Conservation (phyloP, 208 protist genomes). For the Acanthamoeba polyphaga region DNA sequence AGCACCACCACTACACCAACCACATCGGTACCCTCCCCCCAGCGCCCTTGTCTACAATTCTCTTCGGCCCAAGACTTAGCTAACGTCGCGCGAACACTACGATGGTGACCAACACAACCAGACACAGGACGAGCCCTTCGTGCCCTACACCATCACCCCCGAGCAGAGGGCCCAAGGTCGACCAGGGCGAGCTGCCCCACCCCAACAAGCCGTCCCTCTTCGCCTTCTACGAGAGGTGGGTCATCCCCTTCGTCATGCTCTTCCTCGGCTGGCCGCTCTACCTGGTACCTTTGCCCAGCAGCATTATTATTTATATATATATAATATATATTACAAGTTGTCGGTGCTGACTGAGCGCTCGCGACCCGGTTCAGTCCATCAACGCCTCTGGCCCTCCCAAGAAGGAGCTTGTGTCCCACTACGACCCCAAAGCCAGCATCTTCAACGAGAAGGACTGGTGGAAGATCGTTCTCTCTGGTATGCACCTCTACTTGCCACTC, state of each 20-base stretch:
- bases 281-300: slow-evolving; percentile 87
- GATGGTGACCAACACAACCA: slow-evolving; percentile 49
- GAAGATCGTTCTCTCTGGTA: slow-evolving; percentile 9
- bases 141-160: neutral
- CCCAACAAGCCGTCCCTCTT: slow-evolving; percentile 3
- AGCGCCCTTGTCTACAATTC: too few species aligned
- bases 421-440: slow-evolving; percentile 61
- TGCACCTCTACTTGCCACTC: too few species aligned
- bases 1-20: slow-evolving; percentile 96
- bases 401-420: slow-evolving; percentile 56
- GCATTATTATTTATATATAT: too few species aligned
- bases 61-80: neutral
- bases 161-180: neutral
- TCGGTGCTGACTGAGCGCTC: neutral
- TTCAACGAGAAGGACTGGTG: slow-evolving; percentile 65
- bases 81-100: too few species aligned
- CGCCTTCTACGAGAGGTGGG: neutral
- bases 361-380: neutral
- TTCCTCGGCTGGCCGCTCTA: slow-evolving; percentile 94
- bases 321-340: too few species aligned
- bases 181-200: neutral
- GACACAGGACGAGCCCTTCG: slow-evolving; percentile 89
- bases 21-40: slow-evolving; percentile 87
- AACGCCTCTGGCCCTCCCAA: slow-evolving; percentile 60
- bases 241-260: slow-evolving; percentile 89